Evolutionary conservation across 441 rosid species (phyloP).

Genomic region (Hura crepitans): DNA sequence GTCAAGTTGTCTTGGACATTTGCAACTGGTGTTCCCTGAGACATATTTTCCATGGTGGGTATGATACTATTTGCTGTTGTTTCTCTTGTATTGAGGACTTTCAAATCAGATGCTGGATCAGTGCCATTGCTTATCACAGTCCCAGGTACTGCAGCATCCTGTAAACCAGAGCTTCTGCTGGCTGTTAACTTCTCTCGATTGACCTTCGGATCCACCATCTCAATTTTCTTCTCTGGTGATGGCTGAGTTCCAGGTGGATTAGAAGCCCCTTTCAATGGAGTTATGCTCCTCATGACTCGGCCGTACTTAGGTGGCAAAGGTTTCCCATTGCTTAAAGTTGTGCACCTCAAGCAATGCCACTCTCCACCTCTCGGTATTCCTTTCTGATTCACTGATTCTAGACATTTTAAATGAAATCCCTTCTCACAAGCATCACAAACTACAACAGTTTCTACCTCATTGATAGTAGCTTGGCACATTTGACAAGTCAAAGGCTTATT

Average conservation of each 20-base stretch:
- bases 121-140: constrained; percentile 24
- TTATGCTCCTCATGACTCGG: constrained; percentile 67
- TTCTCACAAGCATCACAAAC: constrained; percentile 95
- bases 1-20: constrained; percentile 28
- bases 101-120: constrained; percentile 34
- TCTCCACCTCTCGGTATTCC: constrained; percentile 79
- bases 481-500: constrained; percentile 67
- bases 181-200: constrained; percentile 43
- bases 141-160: constrained; percentile 33
- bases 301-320: constrained; percentile 92
- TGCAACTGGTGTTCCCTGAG: constrained; percentile 29
- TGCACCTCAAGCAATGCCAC: constrained; percentile 90
- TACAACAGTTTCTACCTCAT: constrained; percentile 73
- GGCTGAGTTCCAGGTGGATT: constrained; percentile 47
- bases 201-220: constrained; percentile 35
- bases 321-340: constrained; percentile 68
- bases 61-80: constrained; percentile 26
- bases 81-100: constrained; percentile 36
- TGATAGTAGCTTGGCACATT: constrained; percentile 52
- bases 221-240: constrained; percentile 54
- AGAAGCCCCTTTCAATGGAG: constrained; percentile 51
- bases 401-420: constrained; percentile 85
- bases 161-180: constrained; percentile 38
- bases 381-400: constrained; percentile 56
- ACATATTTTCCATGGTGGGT: constrained; percentile 30